Evolutionary conservation across 108 stramenopile genomes (phyloP), one percentile per base, ranked within the genome.

Genomic region (Stephanodiscus triporus): DNA sequence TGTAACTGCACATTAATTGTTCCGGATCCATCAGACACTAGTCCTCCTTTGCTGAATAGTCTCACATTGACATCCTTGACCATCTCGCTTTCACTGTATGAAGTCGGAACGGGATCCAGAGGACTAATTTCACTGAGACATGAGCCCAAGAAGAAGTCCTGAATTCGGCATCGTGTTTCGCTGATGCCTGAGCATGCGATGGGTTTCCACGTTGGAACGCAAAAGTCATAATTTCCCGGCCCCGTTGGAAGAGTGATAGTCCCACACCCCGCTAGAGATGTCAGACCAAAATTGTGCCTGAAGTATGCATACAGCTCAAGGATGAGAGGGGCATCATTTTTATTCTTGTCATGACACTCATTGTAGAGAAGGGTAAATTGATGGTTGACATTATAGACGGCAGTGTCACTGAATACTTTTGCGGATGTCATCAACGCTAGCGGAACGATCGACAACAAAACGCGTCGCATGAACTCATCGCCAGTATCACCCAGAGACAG

Each of bases 111-210:
- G 24, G 69, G 49, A 49, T 69, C 78, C 17, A 57, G 30, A 19
- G 73, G 66, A 47, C 17, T 24, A 47, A 68, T 73, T 51, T 75
- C 74, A 30, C 60, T 73, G 26, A 75, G 40, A 37, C 73, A 64
- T 58, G 75, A 45, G 13, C 77, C 77, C 10, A 80, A 45, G 48
- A 76, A 80, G 34, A 70, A 80, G 16, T 63, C 56, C 6, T 80
- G 75, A 48, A 75, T 43, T 29, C 51, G 63, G 49, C 61, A 45
- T 48, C 59, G 67, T 8, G 43, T 51, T 38, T 40, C 75, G 13
- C 61, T 49, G 3, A 57, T 47, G 14, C 36, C 24, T 8, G 68
- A 34, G 40, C 32, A 51, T 24, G 75, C 73, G 2, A 70, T 71
- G 9, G 75, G 75, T 69, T 70, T 71, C 68, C 68, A 76, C 34